A percentile compares a stretch with the other conserved stretches of the same genome.
Evolutionary conservation across 73 alveolate genomes (phyloP).

Genomic region (Paramecium biaurelia): DNA sequence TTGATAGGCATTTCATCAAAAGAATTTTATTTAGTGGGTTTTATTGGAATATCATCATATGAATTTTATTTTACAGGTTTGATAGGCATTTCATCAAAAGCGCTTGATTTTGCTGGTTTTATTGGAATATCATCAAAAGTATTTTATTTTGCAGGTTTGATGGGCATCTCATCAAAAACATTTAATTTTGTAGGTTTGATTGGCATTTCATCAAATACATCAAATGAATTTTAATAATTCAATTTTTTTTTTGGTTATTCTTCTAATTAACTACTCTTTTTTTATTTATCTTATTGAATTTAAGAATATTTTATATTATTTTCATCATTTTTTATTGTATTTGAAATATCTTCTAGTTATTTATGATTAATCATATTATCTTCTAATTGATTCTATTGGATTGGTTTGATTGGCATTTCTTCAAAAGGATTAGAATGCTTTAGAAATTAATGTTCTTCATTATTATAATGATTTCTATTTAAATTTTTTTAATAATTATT

Average conservation of each 20-base stretch:
- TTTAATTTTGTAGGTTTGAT: background rate
- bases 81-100: background rate
- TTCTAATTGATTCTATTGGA: background rate
- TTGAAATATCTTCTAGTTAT: background rate
- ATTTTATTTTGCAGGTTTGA: background rate
- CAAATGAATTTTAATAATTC: background rate
- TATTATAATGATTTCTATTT: background rate
- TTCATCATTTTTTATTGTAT: background rate
- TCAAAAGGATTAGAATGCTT: constrained; percentile 2
- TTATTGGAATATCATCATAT: background rate
- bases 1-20: constrained; percentile 32
- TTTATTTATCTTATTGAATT: background rate
- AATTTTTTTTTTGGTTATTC: constrained; percentile 12
- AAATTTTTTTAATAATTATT: background rate
- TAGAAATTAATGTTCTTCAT: background rate
- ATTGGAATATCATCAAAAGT: background rate
- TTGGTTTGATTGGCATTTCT: constrained; percentile 31
- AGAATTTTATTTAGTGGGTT: background rate
- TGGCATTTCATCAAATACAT: constrained; percentile 4
- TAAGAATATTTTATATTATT: background rate
- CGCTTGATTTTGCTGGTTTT: background rate
- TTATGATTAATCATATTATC: background rate
- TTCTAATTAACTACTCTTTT: background rate
- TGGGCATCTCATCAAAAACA: constrained; percentile 24
- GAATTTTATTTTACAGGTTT: background rate